phyloP scores from a whole-genome alignment of 257 asterid species.

The Cruciata laevipes region DNA sequence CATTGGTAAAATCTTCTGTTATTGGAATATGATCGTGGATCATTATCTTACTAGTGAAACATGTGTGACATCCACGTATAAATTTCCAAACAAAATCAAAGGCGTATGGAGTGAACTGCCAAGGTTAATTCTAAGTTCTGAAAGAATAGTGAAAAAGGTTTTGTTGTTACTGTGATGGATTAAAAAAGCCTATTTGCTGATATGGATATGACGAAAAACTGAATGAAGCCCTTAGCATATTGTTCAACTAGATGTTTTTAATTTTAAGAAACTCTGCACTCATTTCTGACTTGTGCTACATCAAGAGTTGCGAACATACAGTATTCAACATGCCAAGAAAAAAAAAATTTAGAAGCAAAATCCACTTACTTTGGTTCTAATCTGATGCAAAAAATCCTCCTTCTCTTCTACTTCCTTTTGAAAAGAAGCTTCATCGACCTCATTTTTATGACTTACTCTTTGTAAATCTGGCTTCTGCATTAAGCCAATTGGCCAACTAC shows the following conservation, averaged over 20 bases:
- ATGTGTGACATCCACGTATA: not conserved
- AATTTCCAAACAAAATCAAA: not conserved
- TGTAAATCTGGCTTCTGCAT: conserved; percentile 37
- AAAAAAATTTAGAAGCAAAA: not conserved
- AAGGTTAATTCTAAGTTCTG: not conserved
- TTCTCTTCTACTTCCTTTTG: conserved; percentile 46
- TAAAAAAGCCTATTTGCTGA: not conserved
- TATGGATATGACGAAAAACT: not conserved
- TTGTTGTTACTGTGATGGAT: not conserved
- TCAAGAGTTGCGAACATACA: not conserved
- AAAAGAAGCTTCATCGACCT: conserved; percentile 24
- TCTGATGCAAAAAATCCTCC: conserved; percentile 86
- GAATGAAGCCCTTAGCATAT: not conserved
- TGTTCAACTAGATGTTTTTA: not conserved
- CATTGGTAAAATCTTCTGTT: not conserved
- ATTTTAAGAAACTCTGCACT: not conserved
- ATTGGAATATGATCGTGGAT: not conserved
- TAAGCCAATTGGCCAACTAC: conserved; percentile 12
- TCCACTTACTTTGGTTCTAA: conserved; percentile 72
- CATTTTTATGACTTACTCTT: conserved; percentile 33
- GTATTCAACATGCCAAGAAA: not conserved
- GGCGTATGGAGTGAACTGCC: not conserved
- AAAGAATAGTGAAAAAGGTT: not conserved
- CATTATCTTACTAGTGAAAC: not conserved
- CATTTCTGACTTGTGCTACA: not conserved